Conservation (phyloP, 495 filamentous ascomycete genomes). For the Hyaloscypha variabilis region DNA sequence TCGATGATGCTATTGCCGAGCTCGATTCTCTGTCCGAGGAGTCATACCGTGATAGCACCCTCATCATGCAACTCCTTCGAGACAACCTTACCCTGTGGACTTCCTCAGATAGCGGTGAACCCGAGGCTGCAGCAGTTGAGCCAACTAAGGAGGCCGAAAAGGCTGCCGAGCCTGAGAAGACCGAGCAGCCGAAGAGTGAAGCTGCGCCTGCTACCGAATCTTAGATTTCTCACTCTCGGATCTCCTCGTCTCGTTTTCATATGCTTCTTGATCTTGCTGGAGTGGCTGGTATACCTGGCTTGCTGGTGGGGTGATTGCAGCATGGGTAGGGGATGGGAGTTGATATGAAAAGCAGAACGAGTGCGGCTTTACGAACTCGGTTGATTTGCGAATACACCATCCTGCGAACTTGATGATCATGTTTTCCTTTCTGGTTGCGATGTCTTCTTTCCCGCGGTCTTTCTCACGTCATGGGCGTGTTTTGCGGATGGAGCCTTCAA, state of each 20-base stretch:
- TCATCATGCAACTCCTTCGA: constrained; percentile 99
- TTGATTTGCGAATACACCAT: constrained; percentile 37
- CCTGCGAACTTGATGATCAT: constrained; percentile 36
- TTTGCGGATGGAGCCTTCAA: constrained; percentile 28
- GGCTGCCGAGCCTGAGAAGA: constrained; percentile 53
- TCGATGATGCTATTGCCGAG: constrained; percentile 99
- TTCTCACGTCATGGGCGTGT: constrained; percentile 27
- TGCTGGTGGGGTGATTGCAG: constrained; percentile 35
- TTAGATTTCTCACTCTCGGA: constrained; percentile 34
- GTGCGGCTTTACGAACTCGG: constrained; percentile 30
- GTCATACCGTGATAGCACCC: constrained; percentile 98
- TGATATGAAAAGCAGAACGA: constrained; percentile 37
- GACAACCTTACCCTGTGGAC: constrained; percentile 99
- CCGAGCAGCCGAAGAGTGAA: constrained; percentile 45
- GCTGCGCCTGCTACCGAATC: constrained; percentile 37
- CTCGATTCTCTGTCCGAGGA: constrained; percentile 98
- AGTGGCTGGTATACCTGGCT: constrained; percentile 33
- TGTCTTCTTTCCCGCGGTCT: constrained; percentile 31
- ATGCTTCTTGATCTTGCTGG: constrained; percentile 35
- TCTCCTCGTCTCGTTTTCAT: constrained; percentile 36
- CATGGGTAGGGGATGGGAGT: constrained; percentile 36
- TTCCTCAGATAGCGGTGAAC: constrained; percentile 88
- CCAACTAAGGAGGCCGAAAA: constrained; percentile 62
- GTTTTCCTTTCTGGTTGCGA: constrained; percentile 36
- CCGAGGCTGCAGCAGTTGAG: constrained; percentile 61